phyloP scores from a whole-genome alignment of 2,329 filamentous ascomycete genomes.

The Elsinoe perseae region DNA sequence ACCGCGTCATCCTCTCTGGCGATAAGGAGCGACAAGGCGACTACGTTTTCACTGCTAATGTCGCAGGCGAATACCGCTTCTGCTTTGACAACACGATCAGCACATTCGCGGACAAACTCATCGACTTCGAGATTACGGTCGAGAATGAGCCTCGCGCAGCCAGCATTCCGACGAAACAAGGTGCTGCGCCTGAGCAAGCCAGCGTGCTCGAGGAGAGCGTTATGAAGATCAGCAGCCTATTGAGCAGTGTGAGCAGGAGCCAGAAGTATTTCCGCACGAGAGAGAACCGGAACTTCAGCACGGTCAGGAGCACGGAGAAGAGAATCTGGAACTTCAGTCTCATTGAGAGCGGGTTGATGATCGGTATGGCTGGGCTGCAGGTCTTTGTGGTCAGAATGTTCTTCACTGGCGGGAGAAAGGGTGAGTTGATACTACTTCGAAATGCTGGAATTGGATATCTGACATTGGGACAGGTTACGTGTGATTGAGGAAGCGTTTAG shows the following conservation, averaged over 20 bases:
- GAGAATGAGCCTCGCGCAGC: conserved; percentile 76
- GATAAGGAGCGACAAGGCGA: conserved; percentile 91
- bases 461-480: background rate
- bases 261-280: conserved; percentile 99
- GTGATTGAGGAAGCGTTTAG: background rate
- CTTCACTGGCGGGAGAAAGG: conserved; percentile 79
- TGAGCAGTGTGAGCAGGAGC: conserved; percentile 91
- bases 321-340: conserved; percentile 97
- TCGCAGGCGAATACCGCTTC: conserved; percentile 84
- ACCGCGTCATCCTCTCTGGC: conserved; percentile 75
- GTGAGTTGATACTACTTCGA: conserved; percentile 31
- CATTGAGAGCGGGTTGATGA: conserved; percentile 83
- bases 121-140: conserved; percentile 96
- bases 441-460: background rate
- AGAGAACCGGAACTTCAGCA: conserved; percentile 98
- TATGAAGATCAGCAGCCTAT: conserved; percentile 84
- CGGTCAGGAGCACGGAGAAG: conserved; percentile 88
- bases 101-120: conserved; percentile 89
- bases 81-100: conserved; percentile 99
- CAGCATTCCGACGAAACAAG: conserved; percentile 78
- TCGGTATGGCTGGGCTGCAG: conserved; percentile 91
- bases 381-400: conserved; percentile 98
- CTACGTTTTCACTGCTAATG: conserved; percentile 91
- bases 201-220: conserved; percentile 84
- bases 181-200: conserved; percentile 81